Conservation (phyloP, 768 basidiomycete genomes). For the Gyrodon lividus region DNA sequence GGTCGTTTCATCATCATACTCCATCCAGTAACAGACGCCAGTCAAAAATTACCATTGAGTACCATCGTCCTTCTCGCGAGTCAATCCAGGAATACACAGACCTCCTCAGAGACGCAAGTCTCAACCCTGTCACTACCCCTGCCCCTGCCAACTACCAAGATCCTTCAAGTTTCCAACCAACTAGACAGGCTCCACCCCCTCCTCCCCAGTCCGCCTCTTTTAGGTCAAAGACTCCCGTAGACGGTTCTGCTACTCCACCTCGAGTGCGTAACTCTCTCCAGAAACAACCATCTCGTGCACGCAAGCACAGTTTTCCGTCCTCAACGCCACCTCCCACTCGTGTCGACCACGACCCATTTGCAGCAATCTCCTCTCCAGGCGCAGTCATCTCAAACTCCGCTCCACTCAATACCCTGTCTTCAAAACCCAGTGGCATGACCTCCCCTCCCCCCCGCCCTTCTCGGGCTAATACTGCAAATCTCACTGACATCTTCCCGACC, state of each 20-base stretch:
- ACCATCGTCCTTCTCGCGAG: slow-evolving; percentile 71
- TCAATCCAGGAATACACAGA: slow-evolving; percentile 78
- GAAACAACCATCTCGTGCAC: slow-evolving; percentile 54
- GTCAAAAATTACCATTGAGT: slow-evolving; percentile 72
- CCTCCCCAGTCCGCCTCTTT: slow-evolving; percentile 29
- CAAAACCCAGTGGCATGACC: slow-evolving; percentile 35
- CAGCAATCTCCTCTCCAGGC: slow-evolving; percentile 28
- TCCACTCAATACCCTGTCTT: slow-evolving; percentile 28
- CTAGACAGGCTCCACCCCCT: slow-evolving; percentile 46
- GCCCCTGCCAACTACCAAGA: slow-evolving; percentile 32
- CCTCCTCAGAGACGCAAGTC: slow-evolving; percentile 59
- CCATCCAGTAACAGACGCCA: slow-evolving; percentile 29
- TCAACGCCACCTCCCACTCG: slow-evolving; percentile 34
- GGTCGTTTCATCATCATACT: slow-evolving; percentile 40
- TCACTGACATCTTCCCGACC: slow-evolving; percentile 68
- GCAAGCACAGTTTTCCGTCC: slow-evolving; percentile 52
- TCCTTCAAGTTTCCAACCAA: slow-evolving; percentile 33
- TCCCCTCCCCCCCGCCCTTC: slow-evolving; percentile 78
- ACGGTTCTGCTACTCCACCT: slow-evolving; percentile 33
- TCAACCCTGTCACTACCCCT: slow-evolving; percentile 53
- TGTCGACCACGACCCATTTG: slow-evolving; percentile 61
- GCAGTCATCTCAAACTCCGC: slow-evolving; percentile 22
- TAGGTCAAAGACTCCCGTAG: slow-evolving; percentile 29
- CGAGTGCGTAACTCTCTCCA: slow-evolving; percentile 56
- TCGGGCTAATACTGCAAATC: slow-evolving; percentile 78